phyloP scores from a whole-genome alignment of 2,329 filamentous ascomycete genomes.

The Beauveria bassiana region DNA sequence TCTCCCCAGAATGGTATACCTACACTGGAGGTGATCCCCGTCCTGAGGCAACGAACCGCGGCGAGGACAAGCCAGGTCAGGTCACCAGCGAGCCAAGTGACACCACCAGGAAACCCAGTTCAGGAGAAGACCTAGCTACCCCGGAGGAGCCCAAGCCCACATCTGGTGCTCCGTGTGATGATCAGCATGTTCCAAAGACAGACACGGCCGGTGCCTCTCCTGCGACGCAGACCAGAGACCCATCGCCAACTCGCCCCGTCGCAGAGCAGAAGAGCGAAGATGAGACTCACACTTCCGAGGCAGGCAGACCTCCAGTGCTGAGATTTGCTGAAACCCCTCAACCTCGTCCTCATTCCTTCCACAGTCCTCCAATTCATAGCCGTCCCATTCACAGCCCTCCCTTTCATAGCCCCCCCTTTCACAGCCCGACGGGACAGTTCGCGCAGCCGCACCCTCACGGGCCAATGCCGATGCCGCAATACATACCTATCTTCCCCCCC shows the following conservation, averaged over 20 bases:
- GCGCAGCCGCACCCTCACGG: neutral
- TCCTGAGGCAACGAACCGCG: neutral
- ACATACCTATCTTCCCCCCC: neutral
- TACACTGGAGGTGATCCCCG: neutral
- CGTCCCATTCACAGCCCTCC: neutral
- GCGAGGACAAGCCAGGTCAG: neutral
- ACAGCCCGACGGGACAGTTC: neutral
- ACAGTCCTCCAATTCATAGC: neutral
- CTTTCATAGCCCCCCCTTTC: too few relatives aligned
- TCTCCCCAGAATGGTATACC: neutral
- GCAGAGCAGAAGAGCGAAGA: neutral
- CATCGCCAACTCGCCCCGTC: neutral
- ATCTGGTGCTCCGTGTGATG: neutral
- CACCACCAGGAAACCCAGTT: neutral
- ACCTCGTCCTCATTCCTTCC: neutral
- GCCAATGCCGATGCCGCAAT: neutral
- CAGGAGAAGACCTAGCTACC: neutral
- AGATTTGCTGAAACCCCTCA: neutral
- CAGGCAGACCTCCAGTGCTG: neutral
- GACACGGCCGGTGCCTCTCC: neutral
- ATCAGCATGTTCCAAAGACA: neutral
- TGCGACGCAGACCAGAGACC: neutral
- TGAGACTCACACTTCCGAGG: neutral
- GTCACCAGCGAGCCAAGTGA: neutral
- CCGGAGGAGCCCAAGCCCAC: neutral